Percentiles rank a stretch among this genome's conserved stretches.
Evolutionary conservation across 768 basidiomycete species (phyloP).

Genomic region (Tricholoma sp.): DNA sequence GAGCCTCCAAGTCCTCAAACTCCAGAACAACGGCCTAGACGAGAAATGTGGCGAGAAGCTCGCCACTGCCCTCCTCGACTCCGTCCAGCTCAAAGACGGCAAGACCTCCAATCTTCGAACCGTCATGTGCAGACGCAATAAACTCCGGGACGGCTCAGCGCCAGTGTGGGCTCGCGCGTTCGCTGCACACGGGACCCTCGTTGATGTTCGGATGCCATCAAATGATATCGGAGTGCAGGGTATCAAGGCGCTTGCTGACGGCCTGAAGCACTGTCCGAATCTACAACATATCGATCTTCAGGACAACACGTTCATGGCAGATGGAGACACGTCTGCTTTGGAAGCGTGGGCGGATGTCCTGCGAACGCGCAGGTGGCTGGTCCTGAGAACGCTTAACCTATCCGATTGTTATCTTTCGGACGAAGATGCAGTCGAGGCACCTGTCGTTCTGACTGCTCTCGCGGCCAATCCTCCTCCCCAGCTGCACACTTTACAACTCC

Average conservation of each 20-base stretch:
- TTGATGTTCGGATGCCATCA: constrained; percentile 92
- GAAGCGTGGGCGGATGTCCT: constrained; percentile 62
- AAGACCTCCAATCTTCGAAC: constrained; percentile 67
- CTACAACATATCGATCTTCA: constrained; percentile 85
- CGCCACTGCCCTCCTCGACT: constrained; percentile 76
- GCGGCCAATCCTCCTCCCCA: constrained; percentile 66
- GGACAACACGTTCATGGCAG: constrained; percentile 80
- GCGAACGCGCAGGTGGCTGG: constrained; percentile 57
- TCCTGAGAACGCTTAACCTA: constrained; percentile 75
- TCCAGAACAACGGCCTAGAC: constrained; percentile 97
- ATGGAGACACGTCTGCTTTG: constrained; percentile 46
- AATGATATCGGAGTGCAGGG: constrained; percentile 96
- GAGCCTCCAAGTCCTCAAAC: constrained; percentile 75
- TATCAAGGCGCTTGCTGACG: constrained; percentile 70
- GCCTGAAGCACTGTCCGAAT: constrained; percentile 60
- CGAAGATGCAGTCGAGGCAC: constrained; percentile 62
- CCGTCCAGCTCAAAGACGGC: constrained; percentile 64
- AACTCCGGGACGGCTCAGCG: constrained; percentile 91
- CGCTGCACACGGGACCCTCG: constrained; percentile 73
- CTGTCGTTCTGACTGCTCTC: constrained; percentile 56
- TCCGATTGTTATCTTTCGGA: constrained; percentile 87
- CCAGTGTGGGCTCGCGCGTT: constrained; percentile 84
- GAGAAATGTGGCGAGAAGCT: constrained; percentile 83
- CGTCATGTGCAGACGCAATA: constrained; percentile 91
- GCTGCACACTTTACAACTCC: constrained; percentile 73